Percentiles rank a stretch among this genome's conserved stretches.
Conservation (phyloP, 352 stramenopile species). For the Phytophthora niederhauseri region DNA sequence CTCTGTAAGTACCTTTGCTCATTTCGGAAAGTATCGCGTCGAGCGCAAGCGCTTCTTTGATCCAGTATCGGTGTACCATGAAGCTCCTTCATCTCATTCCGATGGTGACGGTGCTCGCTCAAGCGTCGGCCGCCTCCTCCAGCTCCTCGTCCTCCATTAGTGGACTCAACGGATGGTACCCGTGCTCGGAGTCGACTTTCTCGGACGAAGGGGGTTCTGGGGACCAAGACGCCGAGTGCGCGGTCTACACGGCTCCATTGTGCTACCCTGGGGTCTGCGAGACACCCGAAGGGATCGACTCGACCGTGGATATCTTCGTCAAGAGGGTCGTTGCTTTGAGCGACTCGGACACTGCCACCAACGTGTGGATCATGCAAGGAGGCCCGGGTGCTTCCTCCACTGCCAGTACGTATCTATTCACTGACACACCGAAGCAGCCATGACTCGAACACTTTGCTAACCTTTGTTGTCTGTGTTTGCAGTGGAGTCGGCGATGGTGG, state of each 20-base stretch:
- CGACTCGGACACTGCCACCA: conserved; percentile 27
- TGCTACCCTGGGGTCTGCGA: conserved; percentile 43
- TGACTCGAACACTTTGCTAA: neutral
- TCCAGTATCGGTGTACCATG: conserved; percentile 2
- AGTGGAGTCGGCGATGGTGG: conserved; percentile 39
- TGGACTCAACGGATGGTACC: conserved; percentile 40
- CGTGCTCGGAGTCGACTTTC: conserved; percentile 38
- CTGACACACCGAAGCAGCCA: neutral
- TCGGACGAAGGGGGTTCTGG: conserved; percentile 21
- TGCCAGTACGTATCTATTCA: conserved; percentile 25
- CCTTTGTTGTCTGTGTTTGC: neutral
- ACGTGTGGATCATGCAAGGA: conserved; percentile 57
- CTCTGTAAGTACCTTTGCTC: neutral
- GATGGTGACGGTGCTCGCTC: neutral
- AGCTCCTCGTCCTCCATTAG: conserved; percentile 11
- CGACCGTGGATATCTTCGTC: conserved; percentile 47
- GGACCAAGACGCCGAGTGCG: conserved; percentile 36
- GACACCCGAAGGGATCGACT: conserved; percentile 3
- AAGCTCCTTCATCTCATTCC: conserved; percentile 5
- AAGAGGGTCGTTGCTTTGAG: conserved; percentile 39
- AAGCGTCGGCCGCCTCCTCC: neutral
- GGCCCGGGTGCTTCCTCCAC: conserved; percentile 44
- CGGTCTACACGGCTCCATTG: conserved; percentile 38
- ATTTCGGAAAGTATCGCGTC: conserved; percentile 15
- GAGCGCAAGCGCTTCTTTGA: neutral